phyloP scores from a whole-genome alignment of 139 green algal species.

The Coelastrella sp. region DNA sequence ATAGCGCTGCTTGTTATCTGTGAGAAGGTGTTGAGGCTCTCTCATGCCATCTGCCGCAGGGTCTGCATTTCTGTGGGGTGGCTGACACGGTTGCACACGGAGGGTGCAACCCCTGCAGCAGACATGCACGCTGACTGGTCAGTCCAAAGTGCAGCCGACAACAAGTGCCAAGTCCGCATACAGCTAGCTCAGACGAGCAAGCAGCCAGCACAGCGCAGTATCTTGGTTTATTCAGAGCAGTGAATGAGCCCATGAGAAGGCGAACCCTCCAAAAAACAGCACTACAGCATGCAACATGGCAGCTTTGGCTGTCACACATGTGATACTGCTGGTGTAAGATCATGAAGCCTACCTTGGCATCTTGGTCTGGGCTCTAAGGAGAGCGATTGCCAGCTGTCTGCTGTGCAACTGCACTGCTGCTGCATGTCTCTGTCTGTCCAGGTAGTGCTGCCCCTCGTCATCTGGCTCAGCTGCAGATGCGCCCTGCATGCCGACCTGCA shows the following conservation, averaged over 20 bases:
- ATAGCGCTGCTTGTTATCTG: too few relatives aligned
- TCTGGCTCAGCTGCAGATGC: neutral
- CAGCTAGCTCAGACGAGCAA: neutral
- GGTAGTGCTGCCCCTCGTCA: conserved; percentile 15
- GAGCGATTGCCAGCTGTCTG: conserved; percentile 11
- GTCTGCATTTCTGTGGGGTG: too few relatives aligned
- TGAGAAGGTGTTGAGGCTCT: too few relatives aligned
- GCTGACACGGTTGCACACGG: neutral
- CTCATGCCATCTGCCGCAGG: too few relatives aligned
- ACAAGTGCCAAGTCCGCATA: neutral
- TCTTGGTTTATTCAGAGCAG: too few relatives aligned
- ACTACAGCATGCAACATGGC: neutral
- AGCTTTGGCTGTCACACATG: too few relatives aligned
- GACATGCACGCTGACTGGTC: neutral
- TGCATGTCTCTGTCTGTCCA: conserved; percentile 31
- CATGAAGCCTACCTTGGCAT: conserved; percentile 20
- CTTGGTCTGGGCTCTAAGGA: neutral
- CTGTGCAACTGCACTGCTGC: conserved; percentile 41
- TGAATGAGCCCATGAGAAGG: too few relatives aligned
- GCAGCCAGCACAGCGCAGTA: neutral
- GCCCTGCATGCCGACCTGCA: neutral
- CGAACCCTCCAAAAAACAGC: too few relatives aligned
- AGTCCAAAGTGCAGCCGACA: neutral
- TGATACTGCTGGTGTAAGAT: neutral
- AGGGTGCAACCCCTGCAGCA: neutral